Evolutionary conservation across 257 asterid genomes (phyloP).

Genomic region (Verbena officinalis): DNA sequence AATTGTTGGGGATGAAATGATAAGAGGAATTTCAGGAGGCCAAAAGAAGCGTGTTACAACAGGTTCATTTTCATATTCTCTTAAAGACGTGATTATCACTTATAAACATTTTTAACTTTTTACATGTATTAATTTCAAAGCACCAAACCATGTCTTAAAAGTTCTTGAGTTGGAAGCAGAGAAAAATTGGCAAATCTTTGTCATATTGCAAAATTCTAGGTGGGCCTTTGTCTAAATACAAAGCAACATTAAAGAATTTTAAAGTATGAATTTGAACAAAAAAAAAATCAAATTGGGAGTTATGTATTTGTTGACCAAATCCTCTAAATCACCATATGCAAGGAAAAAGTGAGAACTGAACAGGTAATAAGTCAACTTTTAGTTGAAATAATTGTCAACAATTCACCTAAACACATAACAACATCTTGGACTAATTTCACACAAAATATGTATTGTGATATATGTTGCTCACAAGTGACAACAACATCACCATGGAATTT

Average conservation of each 20-base stretch:
- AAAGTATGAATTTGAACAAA: no score
- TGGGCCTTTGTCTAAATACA: not conserved
- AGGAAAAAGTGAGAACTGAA: not conserved
- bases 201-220: not conserved
- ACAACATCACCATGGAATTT: no score
- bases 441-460: no score
- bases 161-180: no score
- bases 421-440: not conserved
- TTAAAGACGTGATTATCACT: no score
- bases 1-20: slow-evolving; percentile 76
- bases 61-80: slow-evolving; percentile 36
- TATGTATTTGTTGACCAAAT: slow-evolving; percentile 25
- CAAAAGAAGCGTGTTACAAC: slow-evolving; percentile 84
- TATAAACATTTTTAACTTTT: no score
- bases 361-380: not conserved
- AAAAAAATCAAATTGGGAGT: not conserved
- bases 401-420: slow-evolving; percentile 21
- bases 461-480: no score
- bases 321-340: slow-evolving; percentile 8
- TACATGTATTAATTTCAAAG: no score
- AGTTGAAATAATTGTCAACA: slow-evolving; percentile 18
- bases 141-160: no score
- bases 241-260: slow-evolving; percentile 19
- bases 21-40: slow-evolving; percentile 83
- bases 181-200: no score